Base-by-base conservation (phyloP, 345 rosid genomes). In the Salix dunnii region DNA sequence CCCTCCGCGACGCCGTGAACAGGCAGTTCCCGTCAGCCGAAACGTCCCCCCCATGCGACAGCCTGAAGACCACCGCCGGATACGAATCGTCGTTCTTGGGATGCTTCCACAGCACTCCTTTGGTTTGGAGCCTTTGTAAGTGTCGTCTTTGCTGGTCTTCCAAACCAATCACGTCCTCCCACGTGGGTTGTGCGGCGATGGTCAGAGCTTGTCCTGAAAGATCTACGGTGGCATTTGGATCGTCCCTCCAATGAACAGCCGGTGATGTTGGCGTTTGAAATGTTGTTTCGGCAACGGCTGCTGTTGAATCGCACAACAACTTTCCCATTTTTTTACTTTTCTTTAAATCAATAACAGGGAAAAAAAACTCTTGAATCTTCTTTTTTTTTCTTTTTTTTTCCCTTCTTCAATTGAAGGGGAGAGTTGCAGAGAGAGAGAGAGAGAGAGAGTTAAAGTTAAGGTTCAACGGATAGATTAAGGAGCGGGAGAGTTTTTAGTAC, bases 21-120 rank as follows among this genome's bases (percentile, higher is more conserved):
- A 96, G 82, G 83, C 99, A 96, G 90, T 96, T 96, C 35, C 99
- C 98, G 76, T 96, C 98, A 20, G 99, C 69, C 28, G 94, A 92
- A 3, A 96, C 99, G 61, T 94, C 97, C 30, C 99, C 99, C 13
- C 98, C 99, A 76, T 96, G 95, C 0, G 97, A 87, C 27, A 94
- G 86, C 67, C 87, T 85, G 85, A 96, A 94, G 42, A 96, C 97
- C 28, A 92, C 87, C 35, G 98, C 68, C 10, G 69, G 40, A 21
- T 35, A 14, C 31, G 66, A 63, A 3, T 85, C 36, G 6, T 88
- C 86, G n/a, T 76, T 74, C 55, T 72, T 30, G 3, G 98, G 98
- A 71, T 89, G 92, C 80, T 91, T 91, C 99, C 99, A 96, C 6
- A 96, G 82, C 0, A 96, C 94, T 14, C 99, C 99, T 67, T 80